Evolutionary conservation across 106 monocot genomes (phyloP), one percentile per base, ranked within the genome.

Genomic region (Amphibolis antarctica): DNA sequence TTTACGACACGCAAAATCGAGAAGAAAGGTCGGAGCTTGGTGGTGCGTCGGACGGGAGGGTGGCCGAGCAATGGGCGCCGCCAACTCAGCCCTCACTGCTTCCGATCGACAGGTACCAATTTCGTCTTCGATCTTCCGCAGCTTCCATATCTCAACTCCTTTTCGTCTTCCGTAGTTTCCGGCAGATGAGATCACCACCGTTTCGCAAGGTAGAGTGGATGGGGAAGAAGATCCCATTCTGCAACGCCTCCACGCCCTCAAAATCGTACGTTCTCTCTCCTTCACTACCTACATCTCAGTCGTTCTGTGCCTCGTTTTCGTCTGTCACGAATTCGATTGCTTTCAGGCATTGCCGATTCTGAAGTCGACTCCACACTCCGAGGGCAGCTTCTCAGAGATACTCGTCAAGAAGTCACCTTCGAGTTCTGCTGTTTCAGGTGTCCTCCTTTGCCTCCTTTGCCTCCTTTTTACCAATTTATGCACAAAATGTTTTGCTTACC

Each of bases 371-470:
- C 69, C 80, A n/a, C 78, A 69, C 7, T 54, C 69, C 31, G 94
- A 96, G 66, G 64, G 75, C 68, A 80, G 75, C 69, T 67, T 96
- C 53, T 78, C 86, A 13, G 94, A 96, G 62, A 89, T 96, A 44
- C 80, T 89, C 57, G 60, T 89, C 20, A 72, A 74, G 74, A 96
- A 86, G 31, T 74, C 81, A n/a, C 47, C 77, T 42, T 47, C 68
- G 0, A 10, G 12, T 73, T 77, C 65, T 46, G 73, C 80, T 28
- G 26, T 65, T 74, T 18, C 28, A 17, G 27, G 26, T 56, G 13
- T 15, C 24, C 1, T 9, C 31, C 42, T 9, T 42, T 17, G 17
- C 31, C 12, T 60, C 36, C 10, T 12, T 60, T 19, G 0, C 21
- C 14, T 19, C 22, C 28, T 59, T 31, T 19, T 13, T 31, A 0